These are phyloP conservation scores for Wickerhamiella allomyrinae DNA, from an alignment of 805 yeast genomes.

Conservation along the genomic window DNA sequence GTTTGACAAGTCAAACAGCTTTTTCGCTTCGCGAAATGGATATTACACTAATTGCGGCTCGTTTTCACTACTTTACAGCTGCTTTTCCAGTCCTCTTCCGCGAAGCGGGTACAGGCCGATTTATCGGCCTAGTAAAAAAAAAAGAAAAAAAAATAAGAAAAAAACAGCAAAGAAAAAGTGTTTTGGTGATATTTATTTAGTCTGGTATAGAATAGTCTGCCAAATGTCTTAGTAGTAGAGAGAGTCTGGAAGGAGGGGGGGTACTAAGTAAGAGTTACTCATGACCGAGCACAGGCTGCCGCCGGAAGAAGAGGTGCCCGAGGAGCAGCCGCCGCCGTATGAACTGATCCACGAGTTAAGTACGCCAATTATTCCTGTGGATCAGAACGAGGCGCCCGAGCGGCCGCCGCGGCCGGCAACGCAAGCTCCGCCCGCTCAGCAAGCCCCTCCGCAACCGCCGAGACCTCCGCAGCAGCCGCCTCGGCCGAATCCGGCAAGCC, in stretches of 20 bases:
- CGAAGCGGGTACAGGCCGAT: no score
- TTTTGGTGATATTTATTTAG: background rate
- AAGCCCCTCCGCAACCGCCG: no score
- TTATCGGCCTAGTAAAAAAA: background rate
- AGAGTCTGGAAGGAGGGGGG: no score
- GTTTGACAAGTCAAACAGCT: no score
- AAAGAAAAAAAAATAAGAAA: no score
- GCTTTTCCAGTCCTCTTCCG: no score
- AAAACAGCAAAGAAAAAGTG: background rate
- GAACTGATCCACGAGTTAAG: background rate
- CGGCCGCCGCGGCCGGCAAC: background rate
- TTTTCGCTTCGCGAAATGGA: no score
- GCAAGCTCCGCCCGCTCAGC: no score
- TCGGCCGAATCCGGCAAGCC: no score
- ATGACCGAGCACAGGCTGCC: slow-evolving; percentile 3
- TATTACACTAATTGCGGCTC: background rate
- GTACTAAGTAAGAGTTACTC: background rate
- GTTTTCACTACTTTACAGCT: no score
- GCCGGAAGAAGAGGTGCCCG: slow-evolving; percentile 14
- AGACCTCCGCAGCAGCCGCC: slow-evolving; percentile 1
- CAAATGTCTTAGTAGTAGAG: background rate
- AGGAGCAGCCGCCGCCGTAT: slow-evolving; percentile 1
- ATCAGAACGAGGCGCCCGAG: background rate
- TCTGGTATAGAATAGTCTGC: background rate
- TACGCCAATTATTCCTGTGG: background rate